Conservation (phyloP, 805 yeast genomes). For the Maudiozyma turicensis region DNA sequence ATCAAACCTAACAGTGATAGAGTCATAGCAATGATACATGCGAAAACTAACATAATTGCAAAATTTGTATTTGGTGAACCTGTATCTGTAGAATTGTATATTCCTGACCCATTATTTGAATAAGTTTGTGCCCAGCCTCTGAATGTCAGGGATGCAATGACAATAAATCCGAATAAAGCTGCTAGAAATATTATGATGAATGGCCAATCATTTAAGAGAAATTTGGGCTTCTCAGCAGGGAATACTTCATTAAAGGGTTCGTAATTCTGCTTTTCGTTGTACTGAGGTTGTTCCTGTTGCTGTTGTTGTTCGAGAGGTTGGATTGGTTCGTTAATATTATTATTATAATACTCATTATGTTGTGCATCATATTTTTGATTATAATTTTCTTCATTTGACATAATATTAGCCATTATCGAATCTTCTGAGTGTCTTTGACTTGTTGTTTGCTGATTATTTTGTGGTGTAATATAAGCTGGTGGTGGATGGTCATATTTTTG, state of each 20-base stretch:
- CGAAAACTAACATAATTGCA: slow-evolving; percentile 57
- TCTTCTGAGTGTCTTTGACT: not conserved
- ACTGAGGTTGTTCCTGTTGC: not conserved
- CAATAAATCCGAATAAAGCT: slow-evolving; percentile 55
- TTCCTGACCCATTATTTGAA: slow-evolving; percentile 50
- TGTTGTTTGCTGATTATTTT: not conserved
- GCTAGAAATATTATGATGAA: slow-evolving; percentile 47
- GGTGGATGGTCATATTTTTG: slow-evolving; percentile 13
- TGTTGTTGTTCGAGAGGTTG: slow-evolving; percentile 32
- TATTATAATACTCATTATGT: slow-evolving; percentile 22
- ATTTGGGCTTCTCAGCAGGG: slow-evolving; percentile 37
- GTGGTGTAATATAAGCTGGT: slow-evolving; percentile 2
- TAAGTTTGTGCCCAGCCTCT: slow-evolving; percentile 51
- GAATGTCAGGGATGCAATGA: slow-evolving; percentile 58
- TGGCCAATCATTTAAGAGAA: slow-evolving; percentile 63
- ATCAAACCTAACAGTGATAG: slow-evolving; percentile 47
- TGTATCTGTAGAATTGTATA: slow-evolving; percentile 42
- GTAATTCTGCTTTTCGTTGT: no score
- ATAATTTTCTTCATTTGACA: not conserved
- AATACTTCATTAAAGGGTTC: slow-evolving; percentile 53
- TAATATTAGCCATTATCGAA: not conserved
- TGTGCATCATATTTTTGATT: slow-evolving; percentile 17
- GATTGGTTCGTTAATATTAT: slow-evolving; percentile 26
- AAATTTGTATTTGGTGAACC: slow-evolving; percentile 71
- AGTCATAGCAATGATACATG: slow-evolving; percentile 49